Base-by-base conservation (phyloP, 73 alveolate species). In the Paramecium caudatum region DNA sequence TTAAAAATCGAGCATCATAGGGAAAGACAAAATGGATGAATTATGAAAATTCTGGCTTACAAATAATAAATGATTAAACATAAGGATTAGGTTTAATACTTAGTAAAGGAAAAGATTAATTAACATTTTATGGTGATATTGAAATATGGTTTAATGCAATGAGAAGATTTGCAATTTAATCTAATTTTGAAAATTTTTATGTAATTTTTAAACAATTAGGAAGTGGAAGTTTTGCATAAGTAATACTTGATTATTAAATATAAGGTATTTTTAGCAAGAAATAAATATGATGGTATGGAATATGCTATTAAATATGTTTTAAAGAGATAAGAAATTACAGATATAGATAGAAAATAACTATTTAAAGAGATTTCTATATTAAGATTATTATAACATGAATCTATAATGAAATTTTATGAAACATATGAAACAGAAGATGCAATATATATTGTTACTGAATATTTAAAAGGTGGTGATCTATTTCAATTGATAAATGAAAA, bases 151-250 rank as follows among this genome's bases (percentile, higher is more conserved):
- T 74, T 74, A 37, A 74, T 41, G 17, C 47, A n/a, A 37, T 74
- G 69, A 41, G 46, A 43, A 74, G 68, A 74, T 86, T 34, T 34
- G 61, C 85, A 10, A 78, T 86, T 1, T 33, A 41, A 46, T 47
- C 90, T 17, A 46, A 70, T 25, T 86, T 86, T 65, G 45, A 30
- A 32, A 41, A 62, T 19, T 49, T 47, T 17, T 86, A 86, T 41
- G 63, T 50, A 7, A 30, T 78, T n/a, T 27, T 62, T 3, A 86
- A 86, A 63, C 32, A 49, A 37, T 63, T 86, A 39, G 93, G 93
- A 43, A 63, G 55, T 23, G 93, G 93, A 27, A 86, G 68, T 48
- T 86, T 86, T 86, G 85, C 93, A 37, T 55, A 78, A 23, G 93
- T 86, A 74, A 32, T 25, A 32, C 17, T 0, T 30, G 33, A 16